Conservation (phyloP, 306 rosid species). For the Rubus parviflorus region DNA sequence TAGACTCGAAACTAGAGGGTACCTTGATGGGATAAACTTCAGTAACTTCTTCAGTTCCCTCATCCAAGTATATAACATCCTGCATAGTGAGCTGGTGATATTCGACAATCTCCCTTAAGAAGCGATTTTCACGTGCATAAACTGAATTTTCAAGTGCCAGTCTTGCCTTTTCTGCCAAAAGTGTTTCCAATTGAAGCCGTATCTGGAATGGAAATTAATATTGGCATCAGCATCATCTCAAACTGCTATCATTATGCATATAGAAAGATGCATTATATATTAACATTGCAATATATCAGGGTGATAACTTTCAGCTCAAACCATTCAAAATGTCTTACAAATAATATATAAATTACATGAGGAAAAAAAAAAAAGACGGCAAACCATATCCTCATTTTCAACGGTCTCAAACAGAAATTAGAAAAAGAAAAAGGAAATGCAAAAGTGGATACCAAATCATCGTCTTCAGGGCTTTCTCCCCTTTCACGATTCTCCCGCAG, state of each 20-base stretch:
- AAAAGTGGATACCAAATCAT: slow-evolving; percentile 72
- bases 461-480: slow-evolving; percentile 84
- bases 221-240: slow-evolving; percentile 17
- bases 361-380: slow-evolving; percentile 14
- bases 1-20: slow-evolving; percentile 33
- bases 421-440: neutral
- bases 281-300: neutral
- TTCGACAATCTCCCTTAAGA: slow-evolving; percentile 90
- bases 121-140: slow-evolving; percentile 90
- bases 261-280: neutral
- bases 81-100: slow-evolving; percentile 98
- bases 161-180: slow-evolving; percentile 92
- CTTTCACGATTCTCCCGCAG: slow-evolving; percentile 89
- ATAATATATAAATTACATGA: neutral
- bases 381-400: slow-evolving; percentile 20
- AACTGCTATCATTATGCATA: neutral
- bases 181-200: slow-evolving; percentile 92
- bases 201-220: slow-evolving; percentile 49
- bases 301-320: neutral
- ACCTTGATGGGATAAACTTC: slow-evolving; percentile 84
- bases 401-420: neutral
- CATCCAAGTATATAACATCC: slow-evolving; percentile 91
- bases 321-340: neutral
- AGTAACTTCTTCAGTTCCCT: slow-evolving; percentile 80
- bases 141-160: slow-evolving; percentile 89